phyloP scores from a whole-genome alignment of 306 rosid genomes.

The Dalbergia oliveri region DNA sequence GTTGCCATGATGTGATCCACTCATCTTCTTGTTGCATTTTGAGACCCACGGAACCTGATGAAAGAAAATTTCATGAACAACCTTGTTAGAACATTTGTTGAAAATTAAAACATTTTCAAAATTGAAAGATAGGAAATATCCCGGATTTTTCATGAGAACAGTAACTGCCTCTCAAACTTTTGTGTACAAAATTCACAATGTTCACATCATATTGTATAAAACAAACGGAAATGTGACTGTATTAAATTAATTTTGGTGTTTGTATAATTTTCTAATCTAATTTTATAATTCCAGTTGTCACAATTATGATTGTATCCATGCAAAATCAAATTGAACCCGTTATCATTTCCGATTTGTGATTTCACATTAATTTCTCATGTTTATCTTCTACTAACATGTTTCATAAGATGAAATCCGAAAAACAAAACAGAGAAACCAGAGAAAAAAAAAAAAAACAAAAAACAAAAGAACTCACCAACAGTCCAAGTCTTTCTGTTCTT shows the following conservation, averaged over 20 bases:
- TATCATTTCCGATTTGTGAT: no score
- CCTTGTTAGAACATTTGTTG: neutral
- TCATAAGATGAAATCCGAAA: neutral
- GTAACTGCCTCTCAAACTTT: neutral
- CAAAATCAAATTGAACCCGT: no score
- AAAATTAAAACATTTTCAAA: neutral
- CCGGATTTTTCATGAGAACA: neutral
- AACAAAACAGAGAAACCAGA: neutral
- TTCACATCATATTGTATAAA: no score
- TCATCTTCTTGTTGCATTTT: constrained; percentile 4
- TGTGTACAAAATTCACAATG: neutral
- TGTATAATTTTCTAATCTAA: no score
- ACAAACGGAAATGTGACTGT: no score
- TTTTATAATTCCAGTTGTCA: no score
- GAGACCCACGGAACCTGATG: neutral
- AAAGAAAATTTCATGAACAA: neutral
- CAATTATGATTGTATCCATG: no score
- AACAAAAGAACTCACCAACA: neutral
- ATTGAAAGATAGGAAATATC: neutral
- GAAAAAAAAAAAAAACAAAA: no score
- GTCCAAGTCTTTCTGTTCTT: neutral
- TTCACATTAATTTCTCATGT: neutral
- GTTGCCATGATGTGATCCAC: neutral
- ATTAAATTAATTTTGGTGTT: no score
- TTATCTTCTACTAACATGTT: neutral